Evolutionary conservation across 768 basidiomycete species (phyloP), one percentile per base, ranked within the genome.

Genomic region (Pulveroboletus ravenelii): DNA sequence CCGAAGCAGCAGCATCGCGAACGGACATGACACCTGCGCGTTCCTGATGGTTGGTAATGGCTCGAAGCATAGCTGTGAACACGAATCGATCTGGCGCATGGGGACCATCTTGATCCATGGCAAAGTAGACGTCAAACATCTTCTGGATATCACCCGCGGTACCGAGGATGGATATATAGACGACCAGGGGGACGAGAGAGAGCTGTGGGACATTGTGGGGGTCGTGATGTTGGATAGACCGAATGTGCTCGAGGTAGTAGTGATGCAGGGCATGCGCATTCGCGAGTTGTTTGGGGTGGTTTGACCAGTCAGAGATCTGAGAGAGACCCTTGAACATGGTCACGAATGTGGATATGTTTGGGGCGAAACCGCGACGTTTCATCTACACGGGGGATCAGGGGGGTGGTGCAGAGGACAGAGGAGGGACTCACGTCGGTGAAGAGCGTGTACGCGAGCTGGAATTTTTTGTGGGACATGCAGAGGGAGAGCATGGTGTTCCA

Each of bases 401-500:
- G 41, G 46, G 46, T 29, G 4, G 10, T n/a, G 32, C 63, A 72
- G 47, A 30, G 14, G 18, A 8, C 32, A 31, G 14, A n/a, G 8
- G 12, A 34, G 10, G 54, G 23, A 36, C 77, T 62, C 52, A 91
- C 90, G 52, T 93, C 88, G 39, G 72, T 69, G 64, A 78, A 92
- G 30, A 92, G 69, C n/a, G 75, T 64, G 55, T 82, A 87, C 0
- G 78, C 79, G 30, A 86, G 67, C 34, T 81, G 76, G 61, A 74
- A 85, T 38, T 77, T 76, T 51, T 75, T 67, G 15, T 68, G 78
- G 36, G 79, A 75, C 72, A 87, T 70, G 42, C 78, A 77, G 46
- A 82, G 76, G 71, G 77, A 80, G 35, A 93, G 84, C 58, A 92
- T 64, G 3, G 83, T 87, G 56, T 90, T 90, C 90, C 90, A 93